Evolutionary conservation across 1,284 basidiomycete species (phyloP).

Genomic region (Cutaneotrichosporon cyanovorans): DNA sequence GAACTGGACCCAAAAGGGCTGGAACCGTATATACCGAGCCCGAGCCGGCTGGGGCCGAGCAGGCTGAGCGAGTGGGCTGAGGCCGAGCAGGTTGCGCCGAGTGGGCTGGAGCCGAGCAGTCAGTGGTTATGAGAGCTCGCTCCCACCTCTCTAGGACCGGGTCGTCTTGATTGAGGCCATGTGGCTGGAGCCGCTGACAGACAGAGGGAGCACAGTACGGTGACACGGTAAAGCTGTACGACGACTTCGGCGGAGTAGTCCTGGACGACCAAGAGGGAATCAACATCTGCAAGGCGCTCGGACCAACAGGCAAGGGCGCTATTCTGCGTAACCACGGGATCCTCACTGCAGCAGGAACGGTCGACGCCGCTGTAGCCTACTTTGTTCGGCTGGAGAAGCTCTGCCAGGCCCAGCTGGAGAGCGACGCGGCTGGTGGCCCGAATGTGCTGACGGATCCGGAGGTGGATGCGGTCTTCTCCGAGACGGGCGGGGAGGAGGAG

Average conservation of each 20-base stretch:
- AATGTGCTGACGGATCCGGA: slow-evolving; percentile 54
- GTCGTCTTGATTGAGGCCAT: neutral
- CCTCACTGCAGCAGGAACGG: slow-evolving; percentile 19
- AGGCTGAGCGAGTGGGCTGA: too few species aligned
- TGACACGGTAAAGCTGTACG: slow-evolving; percentile 32
- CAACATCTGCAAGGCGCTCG: slow-evolving; percentile 43
- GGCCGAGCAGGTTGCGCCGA: too few species aligned
- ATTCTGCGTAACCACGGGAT: slow-evolving; percentile 43
- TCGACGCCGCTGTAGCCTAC: slow-evolving; percentile 29
- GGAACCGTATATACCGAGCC: too few species aligned
- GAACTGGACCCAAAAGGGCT: too few species aligned
- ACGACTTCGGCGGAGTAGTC: slow-evolving; percentile 45
- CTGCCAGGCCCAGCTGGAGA: slow-evolving; percentile 29
- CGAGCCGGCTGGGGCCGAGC: too few species aligned
- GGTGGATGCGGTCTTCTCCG: slow-evolving; percentile 52
- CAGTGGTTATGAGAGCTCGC: too few species aligned
- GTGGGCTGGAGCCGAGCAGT: too few species aligned
- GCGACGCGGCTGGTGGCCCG: slow-evolving; percentile 32
- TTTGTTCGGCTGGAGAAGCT: slow-evolving; percentile 28
- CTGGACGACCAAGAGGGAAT: slow-evolving; percentile 43
- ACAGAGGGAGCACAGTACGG: slow-evolving; percentile 30
- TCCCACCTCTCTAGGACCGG: too few species aligned
- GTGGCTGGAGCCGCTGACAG: neutral
- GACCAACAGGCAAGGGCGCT: slow-evolving; percentile 35
- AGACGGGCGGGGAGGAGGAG: slow-evolving; percentile 50